These are phyloP conservation scores for Botryobasidium botryosum DNA, from an alignment of 768 basidiomycete genomes.

Conservation along the genomic window DNA sequence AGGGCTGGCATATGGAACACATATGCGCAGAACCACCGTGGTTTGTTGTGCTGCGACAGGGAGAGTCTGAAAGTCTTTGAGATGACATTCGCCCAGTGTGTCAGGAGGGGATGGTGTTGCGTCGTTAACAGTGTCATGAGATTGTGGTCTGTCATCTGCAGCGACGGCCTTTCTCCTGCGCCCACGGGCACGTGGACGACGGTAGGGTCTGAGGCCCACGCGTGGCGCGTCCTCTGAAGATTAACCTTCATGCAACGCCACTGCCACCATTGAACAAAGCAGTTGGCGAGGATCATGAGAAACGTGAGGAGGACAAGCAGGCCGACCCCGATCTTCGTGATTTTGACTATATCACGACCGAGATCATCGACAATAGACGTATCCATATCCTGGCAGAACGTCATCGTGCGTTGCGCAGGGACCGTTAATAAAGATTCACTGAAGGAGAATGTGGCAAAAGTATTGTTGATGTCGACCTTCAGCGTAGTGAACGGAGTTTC, in stretches of 20 bases:
- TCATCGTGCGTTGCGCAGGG: slow-evolving; percentile 46
- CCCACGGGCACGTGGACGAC: slow-evolving; percentile 25
- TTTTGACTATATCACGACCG: slow-evolving; percentile 57
- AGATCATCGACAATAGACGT: slow-evolving; percentile 75
- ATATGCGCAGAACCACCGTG: slow-evolving; percentile 83
- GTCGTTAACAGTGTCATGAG: slow-evolving; percentile 57
- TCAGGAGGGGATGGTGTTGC: slow-evolving; percentile 55
- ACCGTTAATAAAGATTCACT: slow-evolving; percentile 59
- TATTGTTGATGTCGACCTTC: slow-evolving; percentile 79
- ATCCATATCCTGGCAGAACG: slow-evolving; percentile 68
- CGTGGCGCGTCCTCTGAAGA: slow-evolving; percentile 52
- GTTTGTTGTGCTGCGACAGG: slow-evolving; percentile 43
- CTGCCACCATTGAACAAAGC: slow-evolving; percentile 73
- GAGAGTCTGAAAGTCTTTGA: slow-evolving; percentile 35
- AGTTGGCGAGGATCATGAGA: slow-evolving; percentile 55
- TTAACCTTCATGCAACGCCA: slow-evolving; percentile 57
- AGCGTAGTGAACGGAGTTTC: slow-evolving; percentile 67
- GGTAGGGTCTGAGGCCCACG: slow-evolving; percentile 53
- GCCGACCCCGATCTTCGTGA: slow-evolving; percentile 61
- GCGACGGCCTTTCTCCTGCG: slow-evolving; percentile 25
- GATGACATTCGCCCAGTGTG: slow-evolving; percentile 40
- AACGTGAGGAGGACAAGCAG: slow-evolving; percentile 58
- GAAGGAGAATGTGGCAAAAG: slow-evolving; percentile 56
- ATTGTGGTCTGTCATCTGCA: slow-evolving; percentile 57
- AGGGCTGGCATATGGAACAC: slow-evolving; percentile 83